Evolutionary conservation across 495 filamentous ascomycete species (phyloP), one percentile per base, ranked within the genome.

Genomic region (Endocarpon pusillum): DNA sequence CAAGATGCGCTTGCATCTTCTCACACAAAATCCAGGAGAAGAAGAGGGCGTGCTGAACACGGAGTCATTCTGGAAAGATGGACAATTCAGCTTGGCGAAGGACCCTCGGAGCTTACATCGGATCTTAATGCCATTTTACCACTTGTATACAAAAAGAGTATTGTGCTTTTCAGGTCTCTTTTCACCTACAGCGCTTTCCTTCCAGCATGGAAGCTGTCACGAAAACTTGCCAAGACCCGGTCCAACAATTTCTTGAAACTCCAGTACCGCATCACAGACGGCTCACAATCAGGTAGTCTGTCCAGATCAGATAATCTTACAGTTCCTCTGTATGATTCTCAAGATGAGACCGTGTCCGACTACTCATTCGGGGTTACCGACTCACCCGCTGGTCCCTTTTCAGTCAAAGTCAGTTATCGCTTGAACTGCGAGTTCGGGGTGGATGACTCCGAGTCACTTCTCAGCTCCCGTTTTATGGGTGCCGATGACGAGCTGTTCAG

Each of bases 401-500:
- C 74, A 21, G 71, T 85, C 31, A 66, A 78, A 25, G 79, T 93
- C 15, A 68, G 73, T 5, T 93, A 89, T 53, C 81, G 89, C 36
- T 79, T 68, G 22, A 79, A 84, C 46, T 91, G 78, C 55, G 82
- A 79, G 42, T 94, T 97, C 58, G 72, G 81, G 12, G 73, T 94
- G 12, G 87, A 91, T 44, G 83, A 93, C 46, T 75, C 82, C 0
- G 89, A 97, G 55, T 75, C 85, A 3, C 54, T 94, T 14, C 49
- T 97, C 21, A 94, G 87, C 55, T 94, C 85, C n/a, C 76, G 80
- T n/a, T 84, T 89, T 48, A 86, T 94, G 71, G 82, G 83, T 11
- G 68, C 79, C 11, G 86, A 94, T 45, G 83, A 94, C 47, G 74
- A 80, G 24, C 81, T 77, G 44, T 89, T 92, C 52, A 70, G 71